Evolutionary conservation across 176 grass and related monocot genomes (phyloP), one percentile per base, ranked within the genome.

Genomic region (Aegilops longissima): DNA sequence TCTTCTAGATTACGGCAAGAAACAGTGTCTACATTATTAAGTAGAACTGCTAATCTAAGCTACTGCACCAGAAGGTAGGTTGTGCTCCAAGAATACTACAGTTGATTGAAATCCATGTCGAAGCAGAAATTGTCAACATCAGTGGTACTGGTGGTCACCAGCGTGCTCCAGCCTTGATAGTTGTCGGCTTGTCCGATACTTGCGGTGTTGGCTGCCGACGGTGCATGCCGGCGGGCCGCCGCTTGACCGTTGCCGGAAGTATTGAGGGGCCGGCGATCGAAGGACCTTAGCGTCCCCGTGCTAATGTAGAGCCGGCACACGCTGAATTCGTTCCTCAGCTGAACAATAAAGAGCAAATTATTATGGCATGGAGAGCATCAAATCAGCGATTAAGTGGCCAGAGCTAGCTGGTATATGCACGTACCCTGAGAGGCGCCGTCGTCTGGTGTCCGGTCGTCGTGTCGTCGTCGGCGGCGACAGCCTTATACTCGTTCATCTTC

Each of bases 401-500:
- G 17, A 21, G 42, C 42, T 12, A 45, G 2, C 54, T 59, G 54
- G 18, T 59, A 59, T 59, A 59, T 51, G 18, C 17, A 20, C 54
- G 18, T 56, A 77, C 74, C 74, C 47, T 77, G 8, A 77, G 47
- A 77, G 74, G 74, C 20, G 74, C 47, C 47, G 47, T 5, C 31
- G 1, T 75, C 42, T 51, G 25, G 45, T 29, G 23, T 27, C 2
- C 8, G 8, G 73, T 49, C 27, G 27, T 7, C 27, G 74, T 17
- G 76, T 73, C 61, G 82, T 44, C 73, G 66, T 49, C 61, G 4
- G 3, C 49, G 24, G 45, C 80, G 45, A 74, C 24, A 5, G 82
- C 84, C 82, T 90, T 90, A 29, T 95, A 95, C 78, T 95, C 88
- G 44, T 95, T 95, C 90, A 95, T 92, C 90, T 95, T 95, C 93